Conservation (phyloP, 169 alveolate species). For the Eimeria sp. region DNA sequence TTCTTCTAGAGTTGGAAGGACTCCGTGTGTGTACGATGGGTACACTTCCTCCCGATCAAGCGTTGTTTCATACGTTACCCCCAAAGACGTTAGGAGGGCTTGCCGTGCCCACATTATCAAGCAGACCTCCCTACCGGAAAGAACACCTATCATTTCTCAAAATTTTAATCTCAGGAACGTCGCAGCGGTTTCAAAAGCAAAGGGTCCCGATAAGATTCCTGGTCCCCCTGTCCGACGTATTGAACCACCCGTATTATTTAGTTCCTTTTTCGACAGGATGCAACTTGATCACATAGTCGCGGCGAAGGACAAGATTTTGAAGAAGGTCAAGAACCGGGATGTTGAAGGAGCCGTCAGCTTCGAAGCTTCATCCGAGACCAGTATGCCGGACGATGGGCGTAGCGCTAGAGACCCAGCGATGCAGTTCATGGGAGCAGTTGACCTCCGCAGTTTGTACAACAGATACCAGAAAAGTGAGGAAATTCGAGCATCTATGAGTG, state of each 20-base stretch:
- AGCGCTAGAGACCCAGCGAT: conserved; percentile 15
- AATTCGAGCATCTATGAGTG: conserved; percentile 46
- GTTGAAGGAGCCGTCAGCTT: conserved; percentile 21
- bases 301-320: conserved; percentile 45
- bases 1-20: background rate
- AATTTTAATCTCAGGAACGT: conserved; percentile 2
- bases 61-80: conserved; percentile 19
- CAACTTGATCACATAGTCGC: conserved; percentile 65
- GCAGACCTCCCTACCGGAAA: conserved; percentile 32
- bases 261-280: conserved; percentile 65
- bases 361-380: conserved; percentile 26
- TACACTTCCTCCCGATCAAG: conserved; percentile 41
- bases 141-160: conserved; percentile 44
- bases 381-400: background rate
- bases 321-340: conserved; percentile 20
- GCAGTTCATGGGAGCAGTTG: conserved; percentile 64
- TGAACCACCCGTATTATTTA: conserved; percentile 58
- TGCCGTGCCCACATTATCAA: conserved; percentile 56
- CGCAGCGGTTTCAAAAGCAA: background rate
- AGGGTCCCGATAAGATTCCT: conserved; percentile 1
- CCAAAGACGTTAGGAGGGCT: conserved; percentile 53
- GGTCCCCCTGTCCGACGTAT: conserved; percentile 39
- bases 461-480: conserved; percentile 56
- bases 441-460: conserved; percentile 58
- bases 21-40: conserved; percentile 3